phyloP scores from a whole-genome alignment of 371 early-diverging fungal genomes.

The Syncephalastrum contaminatum region DNA sequence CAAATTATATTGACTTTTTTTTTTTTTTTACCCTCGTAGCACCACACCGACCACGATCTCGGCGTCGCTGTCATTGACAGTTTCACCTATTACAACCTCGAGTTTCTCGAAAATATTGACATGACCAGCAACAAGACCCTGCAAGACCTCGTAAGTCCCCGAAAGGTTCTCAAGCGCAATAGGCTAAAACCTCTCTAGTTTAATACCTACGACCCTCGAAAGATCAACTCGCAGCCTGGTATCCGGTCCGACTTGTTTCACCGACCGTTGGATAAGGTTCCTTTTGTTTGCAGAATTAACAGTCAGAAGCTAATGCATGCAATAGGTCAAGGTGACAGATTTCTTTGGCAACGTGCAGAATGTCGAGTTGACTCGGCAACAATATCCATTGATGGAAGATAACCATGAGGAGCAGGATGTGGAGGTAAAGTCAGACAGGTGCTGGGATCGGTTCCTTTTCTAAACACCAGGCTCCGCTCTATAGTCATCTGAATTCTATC shows the following conservation, averaged over 20 bases:
- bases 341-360: constrained; percentile 94
- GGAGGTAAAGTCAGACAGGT: no score
- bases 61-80: constrained; percentile 97
- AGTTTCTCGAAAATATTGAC: constrained; percentile 83
- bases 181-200: constrained; percentile 52
- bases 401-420: no score
- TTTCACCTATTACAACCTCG: constrained; percentile 91
- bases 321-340: constrained; percentile 80
- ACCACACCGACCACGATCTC: constrained; percentile 87
- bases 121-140: constrained; percentile 77
- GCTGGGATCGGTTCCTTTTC: no score
- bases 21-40: constrained; percentile 34
- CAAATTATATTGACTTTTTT: not conserved
- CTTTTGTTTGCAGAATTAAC: constrained; percentile 8
- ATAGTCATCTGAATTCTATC: no score
- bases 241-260: constrained; percentile 82
- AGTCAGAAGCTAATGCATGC: not conserved
- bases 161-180: not conserved
- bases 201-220: constrained; percentile 68
- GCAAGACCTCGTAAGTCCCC: constrained; percentile 61
- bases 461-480: no score
- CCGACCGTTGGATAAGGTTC: constrained; percentile 67
- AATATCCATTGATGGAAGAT: constrained; percentile 33
- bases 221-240: constrained; percentile 81
- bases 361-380: constrained; percentile 70